Base-by-base conservation (phyloP, 2,329 filamentous ascomycete genomes). In the Clarireedia hainanense region DNA sequence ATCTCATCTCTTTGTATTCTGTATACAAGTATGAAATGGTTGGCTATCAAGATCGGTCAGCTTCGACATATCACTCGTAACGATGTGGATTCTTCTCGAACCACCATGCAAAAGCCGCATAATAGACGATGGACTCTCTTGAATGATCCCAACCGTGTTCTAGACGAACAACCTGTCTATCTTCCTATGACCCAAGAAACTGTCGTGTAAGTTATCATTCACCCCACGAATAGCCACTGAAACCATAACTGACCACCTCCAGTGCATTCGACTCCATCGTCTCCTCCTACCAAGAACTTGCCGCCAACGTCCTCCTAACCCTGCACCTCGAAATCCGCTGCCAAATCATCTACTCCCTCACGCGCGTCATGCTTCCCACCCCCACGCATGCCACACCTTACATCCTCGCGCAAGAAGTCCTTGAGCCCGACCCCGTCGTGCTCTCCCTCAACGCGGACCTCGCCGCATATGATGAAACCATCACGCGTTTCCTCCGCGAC, bases 1-100 rank as follows among this genome's bases (percentile, higher is more conserved):
- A 86, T 97, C 27, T 83, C 86, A 45, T 87, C 87, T 4, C 75
- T 99, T 4, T 96, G 91, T 64, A 80, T 96, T 40, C 76, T 99
- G 37, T 95, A 96, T 71, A 96, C 91, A 50, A 96, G 91, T 74
- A 95, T 97, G 90, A 94, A 95, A 76, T 99, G 94, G 94, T 81
- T 99, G 37, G 85, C 88, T 20, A 86, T 86, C 63, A 94, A 92
- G 72, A 84, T 95, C 43, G 75, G 79, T n/a, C 79, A 88, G 56
- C 77, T 99, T 52, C 83, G 94, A 43, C 85, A 92, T 67, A 90
- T 96, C 65, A 92, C 89, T 20, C 77, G 80, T 52, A 83, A 86
- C 58, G 83, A 88, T 47, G 80, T 82, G 39, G 83, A 90, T 70
- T 83, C 83, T 34, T 80, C 83, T 61, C 73, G 77, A 43, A 64